Base-by-base conservation (phyloP, 2,329 filamentous ascomycete species). In the Claviceps fusiformis region DNA sequence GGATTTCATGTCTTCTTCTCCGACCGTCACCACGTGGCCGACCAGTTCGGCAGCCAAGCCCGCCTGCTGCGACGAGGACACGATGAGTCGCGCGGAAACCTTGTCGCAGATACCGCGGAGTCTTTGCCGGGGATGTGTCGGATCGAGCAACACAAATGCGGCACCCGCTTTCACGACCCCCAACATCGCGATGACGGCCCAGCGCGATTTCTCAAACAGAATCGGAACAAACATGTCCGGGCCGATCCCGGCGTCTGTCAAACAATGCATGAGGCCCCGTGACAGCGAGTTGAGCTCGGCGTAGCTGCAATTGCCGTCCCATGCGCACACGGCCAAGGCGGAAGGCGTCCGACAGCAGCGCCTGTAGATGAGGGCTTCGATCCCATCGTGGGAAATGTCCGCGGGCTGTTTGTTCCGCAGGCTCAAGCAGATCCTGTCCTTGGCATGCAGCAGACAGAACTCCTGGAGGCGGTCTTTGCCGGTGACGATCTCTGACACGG, bases 301-400 rank as follows among this genome's bases (percentile, higher is more conserved):
- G 54, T 70, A 27, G 68, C 61, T 54, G 70, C 70, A 58, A 68
- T 70, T 62, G 72, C 78, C 54, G 75, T 75, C 63, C 59, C 59
- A 60, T 19, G 57, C 53, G 19, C 39, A 52, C 3, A 59, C 39
- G 9, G 57, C 57, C 37, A 29, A 11, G 11, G 50, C 50, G 1
- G 50, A 44, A 9, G 50, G 50, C 24, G 35, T 43, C 7, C 15
- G 15, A 24, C 37, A 13, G 24, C 50, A 52, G 15, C 39, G 39
- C 37, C 19, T 39, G 11, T 10, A 2, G 9, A 52, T 52, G 27
- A 44, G 50, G 7, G 35, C 15, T 5, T 43, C 37, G 39, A 43
- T 43, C 37, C 27, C 11, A 9, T 11, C 37, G 27, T 39, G 17
- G 13, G 49, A 41, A 15, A 13, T 39, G n/a, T 50, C 37, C 5